Conservation (phyloP, 148 eudicot species). For the Talinum fruticosum region DNA sequence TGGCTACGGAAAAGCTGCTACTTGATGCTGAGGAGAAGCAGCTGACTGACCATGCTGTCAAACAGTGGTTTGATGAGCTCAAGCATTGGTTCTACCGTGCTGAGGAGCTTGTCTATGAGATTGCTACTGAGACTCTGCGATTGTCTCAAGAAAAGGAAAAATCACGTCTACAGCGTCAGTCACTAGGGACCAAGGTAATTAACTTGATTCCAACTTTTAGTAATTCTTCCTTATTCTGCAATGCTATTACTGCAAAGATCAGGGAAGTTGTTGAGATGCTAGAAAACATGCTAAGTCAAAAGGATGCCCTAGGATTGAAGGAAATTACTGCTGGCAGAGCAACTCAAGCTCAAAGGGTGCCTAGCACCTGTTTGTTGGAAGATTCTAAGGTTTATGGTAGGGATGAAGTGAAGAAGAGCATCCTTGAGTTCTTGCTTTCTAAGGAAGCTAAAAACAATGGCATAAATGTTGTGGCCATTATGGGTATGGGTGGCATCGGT, state of each 20-base stretch:
- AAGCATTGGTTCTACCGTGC: constrained; percentile 4
- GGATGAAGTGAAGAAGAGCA: constrained; percentile 7
- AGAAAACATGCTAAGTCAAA: neutral
- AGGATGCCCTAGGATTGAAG: neutral
- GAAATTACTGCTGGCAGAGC: neutral
- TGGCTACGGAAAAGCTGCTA: neutral
- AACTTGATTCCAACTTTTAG: neutral
- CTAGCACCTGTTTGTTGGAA: constrained; percentile 2
- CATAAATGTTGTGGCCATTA: constrained; percentile 9
- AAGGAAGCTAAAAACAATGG: neutral
- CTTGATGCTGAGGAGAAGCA: constrained; percentile 25
- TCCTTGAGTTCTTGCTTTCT: constrained; percentile 9
- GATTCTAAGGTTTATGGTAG: constrained; percentile 10
- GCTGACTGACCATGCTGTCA: neutral
- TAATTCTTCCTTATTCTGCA: neutral
- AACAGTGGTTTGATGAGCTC: constrained; percentile 11
- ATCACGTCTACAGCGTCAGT: neutral
- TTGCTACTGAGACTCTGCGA: neutral
- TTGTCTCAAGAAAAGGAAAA: neutral
- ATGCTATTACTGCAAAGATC: neutral
- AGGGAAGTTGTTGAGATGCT: neutral
- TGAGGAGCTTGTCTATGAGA: constrained; percentile 4
- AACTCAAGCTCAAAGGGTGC: neutral
- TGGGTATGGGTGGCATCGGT: constrained; percentile 20
- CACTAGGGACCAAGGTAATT: neutral